Conservation (phyloP, 2,329 filamentous ascomycete genomes). For the Exophiala bonariae region DNA sequence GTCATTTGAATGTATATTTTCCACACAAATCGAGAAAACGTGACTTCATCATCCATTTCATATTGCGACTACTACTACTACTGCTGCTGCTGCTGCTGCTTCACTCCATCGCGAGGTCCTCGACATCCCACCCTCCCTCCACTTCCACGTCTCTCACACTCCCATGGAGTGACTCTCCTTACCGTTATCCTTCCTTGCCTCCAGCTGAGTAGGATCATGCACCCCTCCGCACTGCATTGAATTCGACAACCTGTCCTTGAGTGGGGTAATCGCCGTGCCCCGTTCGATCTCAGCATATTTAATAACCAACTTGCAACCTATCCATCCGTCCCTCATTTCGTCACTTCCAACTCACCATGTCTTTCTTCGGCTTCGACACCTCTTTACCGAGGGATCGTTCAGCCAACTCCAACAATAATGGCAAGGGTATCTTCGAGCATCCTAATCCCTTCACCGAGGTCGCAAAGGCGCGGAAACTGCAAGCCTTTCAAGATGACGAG, state of each 20-base stretch:
- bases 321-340: background rate
- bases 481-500: slow-evolving; percentile 50
- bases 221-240: slow-evolving; percentile 17
- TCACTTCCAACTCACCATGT: slow-evolving; percentile 61
- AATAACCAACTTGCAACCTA: no score
- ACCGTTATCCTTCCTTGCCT: no score
- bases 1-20: no score
- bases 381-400: slow-evolving; percentile 58
- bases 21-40: no score
- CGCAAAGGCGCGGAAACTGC: slow-evolving; percentile 53
- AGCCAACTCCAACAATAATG: slow-evolving; percentile 60
- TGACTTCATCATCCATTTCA: background rate
- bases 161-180: no score
- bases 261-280: slow-evolving; percentile 19
- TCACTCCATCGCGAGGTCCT: no score
- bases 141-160: no score
- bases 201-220: slow-evolving; percentile 25
- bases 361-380: slow-evolving; percentile 87
- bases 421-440: slow-evolving; percentile 74
- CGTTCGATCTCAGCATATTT: no score
- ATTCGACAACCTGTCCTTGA: background rate
- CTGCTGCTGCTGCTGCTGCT: no score
- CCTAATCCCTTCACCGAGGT: slow-evolving; percentile 88
- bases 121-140: no score
- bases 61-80: no score